These are phyloP conservation scores for Flaveria sonorensis DNA, from an alignment of 129 eudicot species.

Conservation along the genomic window DNA sequence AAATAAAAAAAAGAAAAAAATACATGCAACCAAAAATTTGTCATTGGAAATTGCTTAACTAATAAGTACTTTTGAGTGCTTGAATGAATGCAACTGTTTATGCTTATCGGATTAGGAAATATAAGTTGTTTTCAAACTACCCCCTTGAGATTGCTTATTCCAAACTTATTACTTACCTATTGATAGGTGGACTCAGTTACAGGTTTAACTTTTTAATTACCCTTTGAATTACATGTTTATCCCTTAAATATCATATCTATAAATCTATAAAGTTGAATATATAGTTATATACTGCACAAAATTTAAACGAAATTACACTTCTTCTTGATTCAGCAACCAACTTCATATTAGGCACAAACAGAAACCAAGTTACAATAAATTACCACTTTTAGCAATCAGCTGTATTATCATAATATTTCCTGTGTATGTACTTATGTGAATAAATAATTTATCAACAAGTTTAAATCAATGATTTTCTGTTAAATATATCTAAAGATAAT, in stretches of 20 bases:
- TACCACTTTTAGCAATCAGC: not conserved
- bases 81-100: not conserved
- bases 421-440: not conserved
- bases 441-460: not conserved
- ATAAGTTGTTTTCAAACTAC: not conserved
- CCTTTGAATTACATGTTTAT: not conserved
- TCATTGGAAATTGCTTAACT: not conserved
- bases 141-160: not conserved
- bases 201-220: not conserved
- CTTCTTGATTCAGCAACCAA: not conserved
- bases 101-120: not conserved
- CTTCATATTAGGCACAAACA: not conserved
- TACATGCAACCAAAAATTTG: not conserved
- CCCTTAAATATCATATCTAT: not conserved
- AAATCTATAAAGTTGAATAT: not conserved
- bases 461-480: not conserved
- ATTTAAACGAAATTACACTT: not conserved
- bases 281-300: not conserved
- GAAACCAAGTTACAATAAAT: not conserved
- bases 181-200: not conserved
- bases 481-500: not conserved
- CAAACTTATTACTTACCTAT: not conserved
- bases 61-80: not conserved
- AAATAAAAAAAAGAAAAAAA: not conserved
- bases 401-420: not conserved